Evolutionary conservation across 2,329 filamentous ascomycete genomes (phyloP).

Genomic region (Penicillium concentricum): DNA sequence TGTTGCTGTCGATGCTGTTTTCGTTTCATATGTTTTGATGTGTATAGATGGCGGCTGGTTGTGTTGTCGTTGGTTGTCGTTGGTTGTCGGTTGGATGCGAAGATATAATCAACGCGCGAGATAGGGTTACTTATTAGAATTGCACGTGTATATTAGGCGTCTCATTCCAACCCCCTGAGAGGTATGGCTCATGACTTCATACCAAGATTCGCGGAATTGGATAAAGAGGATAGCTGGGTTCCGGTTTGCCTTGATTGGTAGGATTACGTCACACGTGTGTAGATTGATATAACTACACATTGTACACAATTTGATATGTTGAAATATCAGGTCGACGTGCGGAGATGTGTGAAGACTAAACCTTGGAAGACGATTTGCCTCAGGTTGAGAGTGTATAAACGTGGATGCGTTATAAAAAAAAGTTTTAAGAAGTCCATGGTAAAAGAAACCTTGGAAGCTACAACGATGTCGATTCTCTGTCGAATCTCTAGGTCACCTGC

Average conservation of each 20-base stretch:
- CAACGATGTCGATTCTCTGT: background rate
- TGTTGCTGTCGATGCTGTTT: background rate
- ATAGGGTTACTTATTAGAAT: background rate
- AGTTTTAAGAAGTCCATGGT: no score
- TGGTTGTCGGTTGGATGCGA: background rate
- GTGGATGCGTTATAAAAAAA: no score
- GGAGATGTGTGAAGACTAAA: no score
- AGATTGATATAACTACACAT: background rate
- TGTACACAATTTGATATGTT: no score
- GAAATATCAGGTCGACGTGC: no score
- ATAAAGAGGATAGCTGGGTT: background rate
- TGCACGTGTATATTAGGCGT: background rate
- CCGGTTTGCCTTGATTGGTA: background rate
- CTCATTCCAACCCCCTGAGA: background rate
- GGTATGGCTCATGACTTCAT: background rate
- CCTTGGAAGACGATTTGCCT: no score
- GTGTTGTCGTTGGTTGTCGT: background rate
- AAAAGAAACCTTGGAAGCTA: background rate
- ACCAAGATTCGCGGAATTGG: background rate
- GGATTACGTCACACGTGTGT: background rate
- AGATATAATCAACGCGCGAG: background rate
- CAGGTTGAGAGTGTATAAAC: no score
- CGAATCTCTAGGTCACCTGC: background rate
- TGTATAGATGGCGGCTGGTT: background rate
- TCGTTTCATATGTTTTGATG: background rate